Conservation (phyloP, 805 yeast genomes). For the Jamesozyma spencerorum region DNA sequence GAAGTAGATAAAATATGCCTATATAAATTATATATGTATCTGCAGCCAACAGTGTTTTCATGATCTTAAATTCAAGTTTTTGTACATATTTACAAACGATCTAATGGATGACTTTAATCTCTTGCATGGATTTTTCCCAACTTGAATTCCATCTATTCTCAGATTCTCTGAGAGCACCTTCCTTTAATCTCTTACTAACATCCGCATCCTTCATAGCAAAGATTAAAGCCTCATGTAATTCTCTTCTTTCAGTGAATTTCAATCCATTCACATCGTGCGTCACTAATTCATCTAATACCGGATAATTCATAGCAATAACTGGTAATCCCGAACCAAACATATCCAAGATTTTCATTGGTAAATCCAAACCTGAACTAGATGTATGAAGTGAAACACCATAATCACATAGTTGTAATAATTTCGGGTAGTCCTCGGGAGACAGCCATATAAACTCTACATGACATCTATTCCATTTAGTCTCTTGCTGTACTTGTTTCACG, state of each 20-base stretch:
- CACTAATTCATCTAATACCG: conserved; percentile 73
- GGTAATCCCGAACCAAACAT: conserved; percentile 96
- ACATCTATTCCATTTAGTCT: conserved; percentile 39
- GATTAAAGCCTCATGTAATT: conserved; percentile 37
- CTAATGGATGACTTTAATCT: conserved; percentile 15
- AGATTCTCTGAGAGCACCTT: conserved; percentile 72
- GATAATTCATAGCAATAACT: conserved; percentile 67
- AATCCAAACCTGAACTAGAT: conserved; percentile 86
- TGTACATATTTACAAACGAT: not conserved
- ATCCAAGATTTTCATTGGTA: conserved; percentile 96
- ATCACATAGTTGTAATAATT: conserved; percentile 66
- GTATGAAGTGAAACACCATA: conserved; percentile 83
- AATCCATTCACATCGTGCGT: conserved; percentile 62
- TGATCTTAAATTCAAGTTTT: not conserved
- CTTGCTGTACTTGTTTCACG: conserved; percentile 33
- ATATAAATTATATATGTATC: not conserved
- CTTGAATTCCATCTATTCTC: conserved; percentile 60
- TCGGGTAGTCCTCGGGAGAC: conserved; percentile 67
- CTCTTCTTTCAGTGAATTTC: conserved; percentile 36
- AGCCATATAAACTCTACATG: conserved; percentile 67
- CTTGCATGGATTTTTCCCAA: conserved; percentile 44
- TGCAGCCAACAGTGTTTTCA: not conserved
- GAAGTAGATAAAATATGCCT: conserved; percentile 8
- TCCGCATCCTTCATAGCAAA: conserved; percentile 28
- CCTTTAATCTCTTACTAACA: conserved; percentile 36